Conservation (phyloP, 2,329 filamentous ascomycete genomes). For the Leptodontidium sp. region DNA sequence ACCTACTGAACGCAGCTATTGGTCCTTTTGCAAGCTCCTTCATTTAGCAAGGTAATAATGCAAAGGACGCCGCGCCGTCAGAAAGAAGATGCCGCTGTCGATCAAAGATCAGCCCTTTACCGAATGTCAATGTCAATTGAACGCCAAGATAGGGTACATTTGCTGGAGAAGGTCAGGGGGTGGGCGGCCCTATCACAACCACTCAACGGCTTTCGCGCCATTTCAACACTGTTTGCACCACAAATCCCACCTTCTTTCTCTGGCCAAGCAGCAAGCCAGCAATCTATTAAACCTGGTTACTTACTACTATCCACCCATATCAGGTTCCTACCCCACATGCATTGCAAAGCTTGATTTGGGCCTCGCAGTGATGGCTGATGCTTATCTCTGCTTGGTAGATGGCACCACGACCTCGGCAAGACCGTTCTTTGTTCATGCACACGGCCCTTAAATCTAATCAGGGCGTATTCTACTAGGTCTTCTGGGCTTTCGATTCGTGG, state of each 20-base stretch:
- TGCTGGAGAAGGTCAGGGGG: neutral
- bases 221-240: slow-evolving; percentile 2
- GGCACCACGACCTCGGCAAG: slow-evolving; percentile 14
- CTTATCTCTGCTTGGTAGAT: slow-evolving; percentile 23
- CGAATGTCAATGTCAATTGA: neutral
- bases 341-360: slow-evolving; percentile 20
- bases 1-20: neutral
- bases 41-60: neutral
- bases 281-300: neutral
- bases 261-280: slow-evolving; percentile 8
- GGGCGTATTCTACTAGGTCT: neutral
- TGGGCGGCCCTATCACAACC: neutral
- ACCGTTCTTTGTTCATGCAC: neutral
- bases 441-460: neutral
- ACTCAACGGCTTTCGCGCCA: neutral
- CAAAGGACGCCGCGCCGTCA: neutral
- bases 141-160: neutral
- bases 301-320: too few relatives aligned
- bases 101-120: slow-evolving; percentile 1
- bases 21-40: slow-evolving; percentile 8
- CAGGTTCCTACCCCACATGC: slow-evolving; percentile 1
- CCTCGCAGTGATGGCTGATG: slow-evolving; percentile 17
- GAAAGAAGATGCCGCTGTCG: neutral
- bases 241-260: slow-evolving; percentile 8
- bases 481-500: slow-evolving; percentile 15